phyloP scores from a whole-genome alignment of 225 moss, liverwort and hornwort genomes.

The Sphagnum tenellum region DNA sequence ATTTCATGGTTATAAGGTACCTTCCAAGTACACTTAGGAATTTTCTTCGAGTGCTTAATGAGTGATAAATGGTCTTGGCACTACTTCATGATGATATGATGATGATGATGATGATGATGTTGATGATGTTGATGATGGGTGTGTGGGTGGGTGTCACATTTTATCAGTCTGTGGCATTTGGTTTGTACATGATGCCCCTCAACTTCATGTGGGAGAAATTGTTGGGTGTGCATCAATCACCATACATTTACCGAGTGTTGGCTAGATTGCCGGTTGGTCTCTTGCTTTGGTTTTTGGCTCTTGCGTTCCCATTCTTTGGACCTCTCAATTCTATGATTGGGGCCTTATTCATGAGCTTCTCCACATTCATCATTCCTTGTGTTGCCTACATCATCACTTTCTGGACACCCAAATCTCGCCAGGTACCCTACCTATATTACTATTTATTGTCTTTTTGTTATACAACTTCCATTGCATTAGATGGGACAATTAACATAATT shows the following conservation, averaged over 20 bases:
- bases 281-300: slow-evolving; percentile 38
- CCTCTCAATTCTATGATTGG: slow-evolving; percentile 48
- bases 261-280: slow-evolving; percentile 20
- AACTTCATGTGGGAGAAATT: slow-evolving; percentile 53
- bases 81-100: too few relatives aligned
- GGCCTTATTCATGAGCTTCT: slow-evolving; percentile 45
- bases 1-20: too few relatives aligned
- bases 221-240: slow-evolving; percentile 31
- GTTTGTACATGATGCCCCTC: slow-evolving; percentile 43
- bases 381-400: slow-evolving; percentile 39
- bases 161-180: slow-evolving; percentile 38
- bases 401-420: slow-evolving; percentile 27
- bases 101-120: too few relatives aligned
- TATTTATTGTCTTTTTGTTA: too few relatives aligned
- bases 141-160: not conserved
- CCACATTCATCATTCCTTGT: slow-evolving; percentile 45
- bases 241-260: slow-evolving; percentile 12
- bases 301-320: slow-evolving; percentile 52
- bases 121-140: not conserved
- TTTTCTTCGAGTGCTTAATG: too few relatives aligned
- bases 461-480: too few relatives aligned
- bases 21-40: too few relatives aligned
- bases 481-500: too few relatives aligned
- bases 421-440: slow-evolving; percentile 13
- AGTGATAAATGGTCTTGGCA: too few relatives aligned